Evolutionary conservation across 768 basidiomycete genomes (phyloP), one percentile per base, ranked within the genome.

Genomic region (Clathrus columnatus): DNA sequence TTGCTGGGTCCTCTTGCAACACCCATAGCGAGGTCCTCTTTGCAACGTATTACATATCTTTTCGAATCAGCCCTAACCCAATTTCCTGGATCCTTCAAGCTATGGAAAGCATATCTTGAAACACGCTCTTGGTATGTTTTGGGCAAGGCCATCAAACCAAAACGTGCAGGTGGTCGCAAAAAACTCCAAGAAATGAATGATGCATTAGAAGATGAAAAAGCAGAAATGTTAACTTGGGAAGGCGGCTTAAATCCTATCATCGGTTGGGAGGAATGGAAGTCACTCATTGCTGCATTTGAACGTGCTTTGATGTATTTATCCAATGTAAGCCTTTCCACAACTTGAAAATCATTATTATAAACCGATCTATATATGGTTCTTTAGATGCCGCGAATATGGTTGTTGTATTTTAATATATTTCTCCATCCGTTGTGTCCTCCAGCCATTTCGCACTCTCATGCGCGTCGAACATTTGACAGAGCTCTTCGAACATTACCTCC

Each of bases 211-310:
- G 91, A 91, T 54, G 91, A 91, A 60, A 73, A 79, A 59, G 85
- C 85, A 58, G 84, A 87, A 58, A 66, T 87, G 47, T 84, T 91
- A 65, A 75, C 86, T 61, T 98, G 94, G 91, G 82, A 89, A 48
- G 84, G 81, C 5, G 85, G 88, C 17, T 70, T 98, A 49, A 90
- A 98, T 65, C 83, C 85, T 2, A 74, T 93, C 5, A 77, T 96
- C n/a, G 96, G 95, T 5, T 96, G 86, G 84, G 85, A 90, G 61
- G 96, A 99, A 69, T 99, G 96, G 96, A 91, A 81, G 65, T 72
- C 82, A 16, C 78, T 99, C 11, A 77, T 95, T 17, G 87, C 91
- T 7, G 80, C 82, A 0, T 95, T 91, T 65, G 96, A 99, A 65
- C 81, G 96, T 57, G 90, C 91, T 56, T 72, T 99, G 41, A 91